Percentiles rank a stretch among this genome's conserved stretches.
Evolutionary conservation across 495 filamentous ascomycete species (phyloP).

Genomic region (Halenospora varia): DNA sequence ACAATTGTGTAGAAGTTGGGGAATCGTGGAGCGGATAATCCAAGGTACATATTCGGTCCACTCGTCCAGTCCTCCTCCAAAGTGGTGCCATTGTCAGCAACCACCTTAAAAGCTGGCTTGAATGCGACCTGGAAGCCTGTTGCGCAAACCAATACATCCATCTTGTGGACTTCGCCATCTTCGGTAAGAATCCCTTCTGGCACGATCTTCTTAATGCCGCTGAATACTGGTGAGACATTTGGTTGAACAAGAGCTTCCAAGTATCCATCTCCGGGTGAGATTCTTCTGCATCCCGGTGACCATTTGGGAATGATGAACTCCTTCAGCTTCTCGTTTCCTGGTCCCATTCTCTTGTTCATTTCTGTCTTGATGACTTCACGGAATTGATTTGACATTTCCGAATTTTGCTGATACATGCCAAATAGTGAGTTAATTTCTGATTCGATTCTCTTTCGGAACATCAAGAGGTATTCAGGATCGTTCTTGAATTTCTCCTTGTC

Average conservation of each 20-base stretch:
- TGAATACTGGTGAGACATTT: constrained; percentile 55
- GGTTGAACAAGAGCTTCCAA: constrained; percentile 59
- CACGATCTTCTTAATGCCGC: constrained; percentile 53
- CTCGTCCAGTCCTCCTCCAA: constrained; percentile 43
- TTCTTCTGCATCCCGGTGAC: constrained; percentile 52
- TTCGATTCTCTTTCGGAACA: constrained; percentile 34
- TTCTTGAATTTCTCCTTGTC: constrained; percentile 42
- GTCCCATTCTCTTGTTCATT: constrained; percentile 7
- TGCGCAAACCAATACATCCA: constrained; percentile 63
- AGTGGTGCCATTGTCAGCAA: constrained; percentile 45
- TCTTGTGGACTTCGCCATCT: constrained; percentile 44
- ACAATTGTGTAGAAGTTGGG: constrained; percentile 46
- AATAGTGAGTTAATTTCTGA: constrained; percentile 49
- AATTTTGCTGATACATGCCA: constrained; percentile 50
- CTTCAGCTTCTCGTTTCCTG: constrained; percentile 9
- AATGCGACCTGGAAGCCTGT: constrained; percentile 62
- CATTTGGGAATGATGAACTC: constrained; percentile 4
- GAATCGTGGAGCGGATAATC: constrained; percentile 54
- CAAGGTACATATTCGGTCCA: constrained; percentile 61
- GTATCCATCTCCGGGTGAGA: constrained; percentile 67
- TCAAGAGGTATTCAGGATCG: constrained; percentile 34
- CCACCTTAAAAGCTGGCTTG: constrained; percentile 54
- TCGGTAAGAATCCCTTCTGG: constrained; percentile 51
- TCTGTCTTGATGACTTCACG: background rate
- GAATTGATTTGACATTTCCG: constrained; percentile 45